Evolutionary conservation across 192 early-diverging fungal species (phyloP).

Genomic region (Piromyces finnis): DNA sequence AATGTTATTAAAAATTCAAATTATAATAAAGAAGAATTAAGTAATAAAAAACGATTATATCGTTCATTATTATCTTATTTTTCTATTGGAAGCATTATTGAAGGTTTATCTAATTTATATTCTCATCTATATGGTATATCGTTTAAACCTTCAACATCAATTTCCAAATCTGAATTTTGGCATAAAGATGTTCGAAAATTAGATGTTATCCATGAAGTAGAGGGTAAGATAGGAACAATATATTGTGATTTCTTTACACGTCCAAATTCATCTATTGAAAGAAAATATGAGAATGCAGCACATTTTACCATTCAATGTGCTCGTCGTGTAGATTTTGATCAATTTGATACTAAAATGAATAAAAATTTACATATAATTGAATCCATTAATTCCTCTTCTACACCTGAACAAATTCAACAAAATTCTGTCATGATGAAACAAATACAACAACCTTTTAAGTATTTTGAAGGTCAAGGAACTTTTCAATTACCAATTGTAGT

Average conservation of each 20-base stretch:
- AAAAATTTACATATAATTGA: neutral
- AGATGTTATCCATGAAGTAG: slow-evolving; percentile 73
- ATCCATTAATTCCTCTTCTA: neutral
- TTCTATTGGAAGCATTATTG: slow-evolving; percentile 71
- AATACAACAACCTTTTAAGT: neutral
- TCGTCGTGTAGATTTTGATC: slow-evolving; percentile 67
- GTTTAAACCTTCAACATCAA: slow-evolving; percentile 44
- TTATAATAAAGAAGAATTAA: neutral
- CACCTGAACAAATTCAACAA: neutral
- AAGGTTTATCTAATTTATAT: slow-evolving; percentile 75
- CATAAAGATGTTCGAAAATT: slow-evolving; percentile 78
- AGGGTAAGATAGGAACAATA: slow-evolving; percentile 71
- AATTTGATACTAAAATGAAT: neutral
- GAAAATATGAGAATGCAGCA: slow-evolving; percentile 65
- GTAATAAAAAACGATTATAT: slow-evolving; percentile 1
- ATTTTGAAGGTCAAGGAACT: slow-evolving; percentile 4
- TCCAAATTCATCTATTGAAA: slow-evolving; percentile 15
- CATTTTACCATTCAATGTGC: slow-evolving; percentile 92
- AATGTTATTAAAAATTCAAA: neutral
- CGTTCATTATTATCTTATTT: slow-evolving; percentile 51
- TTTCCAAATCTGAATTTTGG: slow-evolving; percentile 70
- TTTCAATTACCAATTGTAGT: slow-evolving; percentile 32
- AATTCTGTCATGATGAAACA: neutral
- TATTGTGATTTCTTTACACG: slow-evolving; percentile 86
- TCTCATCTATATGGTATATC: slow-evolving; percentile 70